phyloP scores from a whole-genome alignment of 345 rosid species.

The Geranium rotundifolium region DNA sequence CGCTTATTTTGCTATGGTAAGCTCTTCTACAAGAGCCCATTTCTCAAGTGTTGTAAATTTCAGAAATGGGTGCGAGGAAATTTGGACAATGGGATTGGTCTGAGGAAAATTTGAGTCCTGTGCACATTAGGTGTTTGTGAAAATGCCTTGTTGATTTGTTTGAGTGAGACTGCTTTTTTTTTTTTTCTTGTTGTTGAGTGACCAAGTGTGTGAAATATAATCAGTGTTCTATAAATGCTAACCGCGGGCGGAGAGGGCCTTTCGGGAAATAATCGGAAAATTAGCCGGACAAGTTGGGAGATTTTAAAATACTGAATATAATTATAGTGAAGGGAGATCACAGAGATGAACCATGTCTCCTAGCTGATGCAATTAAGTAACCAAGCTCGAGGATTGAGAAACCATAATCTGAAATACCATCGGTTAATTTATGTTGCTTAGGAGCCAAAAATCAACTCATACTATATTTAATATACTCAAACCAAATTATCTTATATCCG shows the following conservation, averaged over 20 bases:
- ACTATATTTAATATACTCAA: too few species aligned
- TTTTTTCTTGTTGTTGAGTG: too few species aligned
- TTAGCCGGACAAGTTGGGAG: too few species aligned
- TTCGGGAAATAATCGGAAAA: too few species aligned
- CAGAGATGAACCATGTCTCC: not conserved
- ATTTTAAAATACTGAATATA: too few species aligned
- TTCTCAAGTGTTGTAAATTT: not conserved
- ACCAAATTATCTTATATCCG: not conserved
- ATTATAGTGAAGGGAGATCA: not conserved
- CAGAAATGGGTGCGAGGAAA: not conserved
- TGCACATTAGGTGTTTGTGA: not conserved
- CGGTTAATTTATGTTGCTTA: too few species aligned
- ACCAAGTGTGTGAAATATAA: too few species aligned
- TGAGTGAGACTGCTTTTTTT: not conserved
- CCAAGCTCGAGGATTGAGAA: not conserved
- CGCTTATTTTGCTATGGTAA: conserved; percentile 63
- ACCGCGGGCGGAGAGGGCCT: too few species aligned
- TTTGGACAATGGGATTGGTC: too few species aligned
- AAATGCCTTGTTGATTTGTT: not conserved
- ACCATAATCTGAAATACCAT: not conserved
- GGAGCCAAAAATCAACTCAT: not conserved
- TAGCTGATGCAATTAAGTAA: not conserved
- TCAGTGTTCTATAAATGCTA: too few species aligned
- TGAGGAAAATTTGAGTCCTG: not conserved
- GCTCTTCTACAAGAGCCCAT: not conserved